Evolutionary conservation across 257 asterid genomes (phyloP), one percentile per base, ranked within the genome.

Genomic region (Striga asiatica): DNA sequence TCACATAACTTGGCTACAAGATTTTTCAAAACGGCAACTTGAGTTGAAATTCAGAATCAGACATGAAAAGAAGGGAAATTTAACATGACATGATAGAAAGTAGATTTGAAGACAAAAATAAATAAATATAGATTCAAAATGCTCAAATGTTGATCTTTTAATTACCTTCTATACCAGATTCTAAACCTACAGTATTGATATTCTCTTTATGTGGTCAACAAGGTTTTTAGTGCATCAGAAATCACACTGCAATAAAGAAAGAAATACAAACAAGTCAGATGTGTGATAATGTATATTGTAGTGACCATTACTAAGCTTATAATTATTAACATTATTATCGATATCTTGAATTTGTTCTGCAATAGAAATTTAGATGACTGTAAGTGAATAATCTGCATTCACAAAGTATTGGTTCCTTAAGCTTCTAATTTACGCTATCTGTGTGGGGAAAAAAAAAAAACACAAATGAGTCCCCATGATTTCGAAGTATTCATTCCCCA

Each of bases 51-150:
- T 60, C 3, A 47, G 53, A 32, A 60, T 48, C 16, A 48, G 11
- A 13, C 76, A 60, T 66, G 34, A 50, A 71, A 71, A 71, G 77
- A 71, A 71, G 73, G 64, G 70, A 49, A 37, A 66, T 61, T 37
- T 66, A 66, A 49, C 39, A 3, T 66, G 77, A 71, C 61, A 61
- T 56, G 77, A 71, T 71, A 45, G 76, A 66, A n/a, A 66, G 64
- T 59, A 35, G 69, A 61, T 61, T 41, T n/a, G n/a, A n/a, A n/a
- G n/a, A n/a, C n/a, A n/a, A n/a, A 5, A 32, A 32, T 32, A 5
- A 32, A 11, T 37, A 10, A 24, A 41, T 41, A 21, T 41, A 38
- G 59, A 16, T 14, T 2, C n/a, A n/a, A n/a, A n/a, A n/a, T n/a
- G n/a, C n/a, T n/a, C n/a, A n/a, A n/a, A n/a, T n/a, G n/a, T n/a